Conservation (phyloP, 306 rosid species). For the Trifolium dubium region DNA sequence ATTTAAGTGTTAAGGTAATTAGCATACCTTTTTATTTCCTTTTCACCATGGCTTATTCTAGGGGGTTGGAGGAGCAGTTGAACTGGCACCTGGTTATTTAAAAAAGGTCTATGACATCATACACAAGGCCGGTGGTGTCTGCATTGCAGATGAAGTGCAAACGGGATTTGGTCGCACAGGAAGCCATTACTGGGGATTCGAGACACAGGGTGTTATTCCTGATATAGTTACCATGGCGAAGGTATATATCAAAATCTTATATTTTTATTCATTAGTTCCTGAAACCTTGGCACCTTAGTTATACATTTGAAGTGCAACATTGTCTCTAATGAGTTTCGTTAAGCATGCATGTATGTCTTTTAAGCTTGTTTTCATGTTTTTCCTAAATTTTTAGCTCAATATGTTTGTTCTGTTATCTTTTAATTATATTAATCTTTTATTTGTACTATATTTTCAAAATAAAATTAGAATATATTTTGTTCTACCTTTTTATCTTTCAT, state of each 20-base stretch:
- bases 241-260: slow-evolving; percentile 50
- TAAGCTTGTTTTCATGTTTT: slow-evolving; percentile 15
- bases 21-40: slow-evolving; percentile 13
- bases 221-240: slow-evolving; percentile 98
- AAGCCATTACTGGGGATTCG: slow-evolving; percentile 94
- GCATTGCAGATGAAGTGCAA: slow-evolving; percentile 99
- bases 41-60: slow-evolving; percentile 39
- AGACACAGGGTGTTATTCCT: slow-evolving; percentile 88
- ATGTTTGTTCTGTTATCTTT: background rate
- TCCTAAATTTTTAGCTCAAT: background rate
- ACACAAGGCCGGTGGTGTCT: slow-evolving; percentile 89
- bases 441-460: slow-evolving; percentile 3
- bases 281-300: slow-evolving; percentile 7
- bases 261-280: background rate
- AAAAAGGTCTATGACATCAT: slow-evolving; percentile 81
- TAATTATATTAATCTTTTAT: background rate
- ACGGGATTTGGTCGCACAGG: slow-evolving; percentile 96
- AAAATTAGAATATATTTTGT: background rate
- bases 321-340: background rate
- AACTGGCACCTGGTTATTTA: slow-evolving; percentile 87
- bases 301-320: slow-evolving; percentile 33
- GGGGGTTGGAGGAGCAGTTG: slow-evolving; percentile 97
- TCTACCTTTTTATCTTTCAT: slow-evolving; percentile 17
- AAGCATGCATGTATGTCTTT: background rate
- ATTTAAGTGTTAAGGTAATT: background rate